Conservation (phyloP, 1,284 basidiomycete genomes). For the Sporisorium graminicola region DNA sequence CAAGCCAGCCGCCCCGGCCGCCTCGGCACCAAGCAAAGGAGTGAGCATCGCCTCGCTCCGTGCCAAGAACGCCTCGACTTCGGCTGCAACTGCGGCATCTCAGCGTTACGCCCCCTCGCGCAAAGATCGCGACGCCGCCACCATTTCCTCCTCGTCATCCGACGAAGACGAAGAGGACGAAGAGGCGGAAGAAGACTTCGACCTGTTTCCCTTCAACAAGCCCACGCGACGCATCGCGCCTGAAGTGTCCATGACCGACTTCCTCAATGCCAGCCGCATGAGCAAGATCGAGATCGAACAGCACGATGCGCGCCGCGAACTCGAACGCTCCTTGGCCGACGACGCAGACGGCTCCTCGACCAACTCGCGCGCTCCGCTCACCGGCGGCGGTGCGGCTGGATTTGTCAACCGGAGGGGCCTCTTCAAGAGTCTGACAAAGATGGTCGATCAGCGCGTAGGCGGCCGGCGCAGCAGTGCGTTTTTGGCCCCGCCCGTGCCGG, state of each 20-base stretch:
- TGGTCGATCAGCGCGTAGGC: slow-evolving; percentile 14
- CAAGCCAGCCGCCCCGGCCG: slow-evolving; percentile 4
- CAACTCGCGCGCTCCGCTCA: slow-evolving; percentile 17
- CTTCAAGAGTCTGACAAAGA: slow-evolving; percentile 21
- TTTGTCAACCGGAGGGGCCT: slow-evolving; percentile 1
- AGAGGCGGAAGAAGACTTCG: slow-evolving; percentile 2
- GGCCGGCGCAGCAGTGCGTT: no score
- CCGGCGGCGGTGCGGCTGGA: neutral
- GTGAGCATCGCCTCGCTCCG: slow-evolving; percentile 49
- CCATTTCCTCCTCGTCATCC: slow-evolving; percentile 2
- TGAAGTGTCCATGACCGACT: slow-evolving; percentile 45
- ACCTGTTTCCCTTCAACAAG: slow-evolving; percentile 16
- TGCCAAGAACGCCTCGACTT: slow-evolving; percentile 14
- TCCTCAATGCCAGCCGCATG: slow-evolving; percentile 48
- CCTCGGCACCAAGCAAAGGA: slow-evolving; percentile 18
- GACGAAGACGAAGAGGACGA: slow-evolving; percentile 32
- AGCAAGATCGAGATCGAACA: slow-evolving; percentile 32
- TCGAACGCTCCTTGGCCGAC: slow-evolving; percentile 8
- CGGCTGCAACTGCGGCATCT: neutral
- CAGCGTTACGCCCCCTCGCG: slow-evolving; percentile 27
- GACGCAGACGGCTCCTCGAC: slow-evolving; percentile 4
- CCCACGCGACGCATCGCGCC: slow-evolving; percentile 6
- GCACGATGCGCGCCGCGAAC: slow-evolving; percentile 30
- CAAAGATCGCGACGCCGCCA: neutral
- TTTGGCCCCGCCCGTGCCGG: no score